A percentile compares a stretch with the other conserved stretches of the same genome.
Conservation (phyloP, 2,329 filamentous ascomycete genomes). For the Annulohypoxylon truncatum region DNA sequence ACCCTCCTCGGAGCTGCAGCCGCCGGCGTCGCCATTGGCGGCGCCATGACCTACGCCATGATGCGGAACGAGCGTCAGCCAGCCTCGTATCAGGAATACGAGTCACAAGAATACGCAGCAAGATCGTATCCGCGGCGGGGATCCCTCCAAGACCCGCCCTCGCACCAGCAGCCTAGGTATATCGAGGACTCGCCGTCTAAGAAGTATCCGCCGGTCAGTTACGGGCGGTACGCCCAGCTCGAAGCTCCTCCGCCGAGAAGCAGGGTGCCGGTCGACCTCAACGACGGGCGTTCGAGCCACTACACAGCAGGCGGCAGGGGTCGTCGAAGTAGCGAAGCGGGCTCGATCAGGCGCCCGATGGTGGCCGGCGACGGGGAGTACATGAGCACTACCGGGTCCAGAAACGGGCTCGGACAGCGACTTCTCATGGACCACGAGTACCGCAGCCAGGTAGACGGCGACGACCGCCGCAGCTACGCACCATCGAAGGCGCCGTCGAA, state of each 20-base stretch:
- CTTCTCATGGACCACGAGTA: slow-evolving; percentile 45
- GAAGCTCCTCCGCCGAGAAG: slow-evolving; percentile 41
- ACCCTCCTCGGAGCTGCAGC: slow-evolving; percentile 76
- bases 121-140: slow-evolving; percentile 56
- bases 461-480: slow-evolving; percentile 32
- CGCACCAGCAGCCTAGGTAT: slow-evolving; percentile 51
- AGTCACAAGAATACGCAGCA: slow-evolving; percentile 43
- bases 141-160: slow-evolving; percentile 57
- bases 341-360: slow-evolving; percentile 52
- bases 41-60: slow-evolving; percentile 75
- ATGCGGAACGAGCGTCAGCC: slow-evolving; percentile 66
- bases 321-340: slow-evolving; percentile 57
- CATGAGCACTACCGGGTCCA: slow-evolving; percentile 55
- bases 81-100: slow-evolving; percentile 56
- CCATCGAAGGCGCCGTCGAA: slow-evolving; percentile 21
- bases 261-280: slow-evolving; percentile 53
- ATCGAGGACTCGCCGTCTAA: slow-evolving; percentile 36
- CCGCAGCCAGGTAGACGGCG: slow-evolving; percentile 25
- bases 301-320: slow-evolving; percentile 49
- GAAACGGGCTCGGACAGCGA: slow-evolving; percentile 48
- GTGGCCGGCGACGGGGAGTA: slow-evolving; percentile 57
- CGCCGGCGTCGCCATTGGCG: slow-evolving; percentile 76
- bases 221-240: slow-evolving; percentile 53
- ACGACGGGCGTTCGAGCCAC: slow-evolving; percentile 56
- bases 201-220: slow-evolving; percentile 53